Conservation (phyloP, 345 rosid genomes). For the Microcos paniculata region DNA sequence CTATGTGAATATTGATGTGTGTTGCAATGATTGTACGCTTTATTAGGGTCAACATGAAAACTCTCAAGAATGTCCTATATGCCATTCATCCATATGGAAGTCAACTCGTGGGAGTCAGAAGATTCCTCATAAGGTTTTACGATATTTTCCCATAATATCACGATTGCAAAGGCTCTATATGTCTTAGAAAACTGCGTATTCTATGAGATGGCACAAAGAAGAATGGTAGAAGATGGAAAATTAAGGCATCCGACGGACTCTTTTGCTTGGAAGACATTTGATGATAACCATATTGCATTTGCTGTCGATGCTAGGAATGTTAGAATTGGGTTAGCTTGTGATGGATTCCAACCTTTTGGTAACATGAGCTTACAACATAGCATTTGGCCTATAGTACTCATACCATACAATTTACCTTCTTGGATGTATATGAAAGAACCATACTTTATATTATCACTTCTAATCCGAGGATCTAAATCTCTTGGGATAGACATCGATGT, state of each 20-base stretch:
- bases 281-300: neutral
- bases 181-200: neutral
- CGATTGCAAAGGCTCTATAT: slow-evolving; percentile 2
- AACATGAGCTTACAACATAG: neutral
- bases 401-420: slow-evolving; percentile 7
- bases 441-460: neutral
- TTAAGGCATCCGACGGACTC: slow-evolving; percentile 5
- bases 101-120: neutral
- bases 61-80: neutral
- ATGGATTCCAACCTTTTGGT: slow-evolving; percentile 6
- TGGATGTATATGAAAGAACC: slow-evolving; percentile 6
- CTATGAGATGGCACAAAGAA: slow-evolving; percentile 22
- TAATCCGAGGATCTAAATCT: neutral
- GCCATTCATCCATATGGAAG: neutral
- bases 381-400: slow-evolving; percentile 1
- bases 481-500: neutral
- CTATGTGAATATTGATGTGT: too few species aligned
- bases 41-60: neutral
- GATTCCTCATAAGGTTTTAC: neutral
- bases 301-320: too few species aligned
- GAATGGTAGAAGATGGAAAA: neutral
- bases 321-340: too few species aligned
- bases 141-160: slow-evolving; percentile 7
- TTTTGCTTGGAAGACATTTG: slow-evolving; percentile 4
- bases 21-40: neutral